phyloP scores from a whole-genome alignment of 1,139 yeast species.

The Saccharomyces hybrid region DNA sequence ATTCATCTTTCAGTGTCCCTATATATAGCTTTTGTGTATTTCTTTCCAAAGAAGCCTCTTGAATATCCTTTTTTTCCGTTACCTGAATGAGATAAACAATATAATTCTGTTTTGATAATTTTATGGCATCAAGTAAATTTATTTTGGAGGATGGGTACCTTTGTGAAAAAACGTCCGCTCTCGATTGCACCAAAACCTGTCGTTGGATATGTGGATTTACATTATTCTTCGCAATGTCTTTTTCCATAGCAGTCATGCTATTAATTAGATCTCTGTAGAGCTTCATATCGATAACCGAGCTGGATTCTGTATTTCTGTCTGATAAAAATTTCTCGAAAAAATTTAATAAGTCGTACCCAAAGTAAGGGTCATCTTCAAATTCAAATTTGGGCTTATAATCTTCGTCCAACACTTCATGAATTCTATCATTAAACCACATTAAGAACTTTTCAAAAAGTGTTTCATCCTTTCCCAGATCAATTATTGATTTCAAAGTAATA shows the following conservation, averaged over 20 bases:
- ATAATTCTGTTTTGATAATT: not conserved
- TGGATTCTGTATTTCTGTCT: not conserved
- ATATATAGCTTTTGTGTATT: not conserved
- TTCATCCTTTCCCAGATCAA: slow-evolving; percentile 5
- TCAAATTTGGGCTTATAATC: slow-evolving; percentile 15
- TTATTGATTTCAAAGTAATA: slow-evolving; percentile 2
- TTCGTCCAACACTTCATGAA: slow-evolving; percentile 16
- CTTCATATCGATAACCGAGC: not conserved
- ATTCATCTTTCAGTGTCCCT: not conserved
- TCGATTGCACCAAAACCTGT: not conserved
- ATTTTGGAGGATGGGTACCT: not conserved
- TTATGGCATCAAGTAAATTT: not conserved
- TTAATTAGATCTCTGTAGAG: not conserved
- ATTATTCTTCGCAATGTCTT: not conserved
- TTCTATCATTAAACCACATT: slow-evolving; percentile 21
- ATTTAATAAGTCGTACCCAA: slow-evolving; percentile 8
- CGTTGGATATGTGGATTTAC: not conserved
- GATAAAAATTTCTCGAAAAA: slow-evolving; percentile 8
- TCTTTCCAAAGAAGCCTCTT: not conserved
- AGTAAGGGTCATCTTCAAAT: slow-evolving; percentile 6
- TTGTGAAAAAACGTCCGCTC: not conserved
- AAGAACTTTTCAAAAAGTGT: slow-evolving; percentile 11
- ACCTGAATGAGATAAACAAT: not conserved
- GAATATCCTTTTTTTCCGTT: not conserved
- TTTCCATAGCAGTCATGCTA: not conserved